Evolutionary conservation across 2,329 filamentous ascomycete genomes (phyloP), one percentile per base, ranked within the genome.

Genomic region (Alternaria dauci): DNA sequence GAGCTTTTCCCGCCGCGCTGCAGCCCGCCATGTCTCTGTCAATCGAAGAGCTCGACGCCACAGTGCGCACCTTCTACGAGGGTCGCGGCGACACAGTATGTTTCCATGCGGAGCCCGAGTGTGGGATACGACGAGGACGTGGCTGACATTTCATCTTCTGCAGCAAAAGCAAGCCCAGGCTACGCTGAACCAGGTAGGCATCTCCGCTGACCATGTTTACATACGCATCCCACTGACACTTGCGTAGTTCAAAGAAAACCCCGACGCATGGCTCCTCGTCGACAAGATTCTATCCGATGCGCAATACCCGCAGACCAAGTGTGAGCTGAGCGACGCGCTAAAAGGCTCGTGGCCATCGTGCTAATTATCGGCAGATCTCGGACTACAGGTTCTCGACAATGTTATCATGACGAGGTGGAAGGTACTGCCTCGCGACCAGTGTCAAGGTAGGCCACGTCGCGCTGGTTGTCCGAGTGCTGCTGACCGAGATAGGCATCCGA

Each of bases 371-470:
- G 55, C 72, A 96, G 93, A 96, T 80, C 86, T 99, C 74, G 95
- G 94, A 55, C 85, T 99, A 69, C 95, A 99, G 82, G 94, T 99
- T 69, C 88, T 99, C 67, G 95, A 99, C 83, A 93, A 93, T 87
- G 94, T 99, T 69, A 98, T 99, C 79, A 92, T 94, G 89, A 99
- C 95, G 70, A 90, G 95, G 84, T 99, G 95, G 96, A 99, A 97
- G 84, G 93, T 98, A 61, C 84, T 99, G 65, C 95, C 95, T 54
- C 89, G 93, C 75, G 94, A 98, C 69, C 95, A 99, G 82, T 97
- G 95, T 81, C 90, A 95, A 86, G 93, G 93, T 91, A 79, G 59
- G 84, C 74, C n/a, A n/a, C 30, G 14, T 20, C 39, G 25, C 46
- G 38, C 18, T 30, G 52, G 26, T 43, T 58, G 14, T 12, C 25